Base-by-base conservation (phyloP, 1,284 basidiomycete genomes). In the Hortiboletus rubellus region DNA sequence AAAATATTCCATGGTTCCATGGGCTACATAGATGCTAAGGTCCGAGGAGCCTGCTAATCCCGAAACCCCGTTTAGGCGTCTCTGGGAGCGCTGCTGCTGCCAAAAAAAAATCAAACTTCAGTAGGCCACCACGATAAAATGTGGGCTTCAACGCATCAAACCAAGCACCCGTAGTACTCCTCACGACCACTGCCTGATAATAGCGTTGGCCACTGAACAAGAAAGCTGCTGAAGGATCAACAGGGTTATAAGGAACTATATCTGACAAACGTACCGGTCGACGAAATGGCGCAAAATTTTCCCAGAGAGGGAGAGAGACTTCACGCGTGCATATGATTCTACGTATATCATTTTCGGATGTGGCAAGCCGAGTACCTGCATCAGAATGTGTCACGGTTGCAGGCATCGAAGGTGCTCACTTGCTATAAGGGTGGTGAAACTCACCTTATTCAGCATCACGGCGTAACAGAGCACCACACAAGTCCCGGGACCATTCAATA, bases 401-500 rank as follows among this genome's bases (percentile, higher is more conserved):
- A 34, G 17, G 34, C 30, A n/a, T 48, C 41, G 17, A 49, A 24
- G 22, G 46, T 40, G 18, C 15, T 49, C 31, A n/a, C 22, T 50
- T 24, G 37, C 33, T 41, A 46, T 44, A 30, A 34, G 55, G 44
- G 54, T 53, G 38, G 27, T 27, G 57, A 54, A 54, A 76, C 89
- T 67, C 66, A 95, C 96, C 71, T 86, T 83, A 59, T 91, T 87
- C 30, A 94, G 63, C 67, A 89, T 91, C 14, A 86, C 80, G 0
- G 91, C 85, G 7, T 83, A 59, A 52, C 89, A 92, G 17, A 99
- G 79, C 3, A 91, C 79, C 36, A 96, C 86, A 68, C 93, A 96
- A 4, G 96, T 98, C 10, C 96, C 97, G 0, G 97, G 97, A 7
- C 97, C 97, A 72, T 99, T 99, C 44, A 99, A 74, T 52, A 99